Percentiles rank a stretch among this genome's conserved stretches.
These are phyloP conservation scores for Lentinula aciculospora DNA, from an alignment of 768 basidiomycete genomes.

Conservation along the genomic window DNA sequence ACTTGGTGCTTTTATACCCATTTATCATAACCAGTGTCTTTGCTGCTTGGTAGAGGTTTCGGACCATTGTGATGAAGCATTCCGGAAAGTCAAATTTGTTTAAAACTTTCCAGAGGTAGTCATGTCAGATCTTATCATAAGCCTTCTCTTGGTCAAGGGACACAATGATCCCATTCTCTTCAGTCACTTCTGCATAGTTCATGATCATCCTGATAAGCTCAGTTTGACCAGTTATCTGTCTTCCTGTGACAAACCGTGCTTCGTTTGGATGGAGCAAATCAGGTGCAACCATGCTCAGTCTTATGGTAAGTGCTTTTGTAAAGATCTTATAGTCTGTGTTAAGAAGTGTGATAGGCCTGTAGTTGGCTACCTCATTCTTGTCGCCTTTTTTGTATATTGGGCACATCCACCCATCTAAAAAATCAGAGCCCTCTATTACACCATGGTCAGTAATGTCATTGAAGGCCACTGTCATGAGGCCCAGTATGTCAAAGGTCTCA, in stretches of 20 bases:
- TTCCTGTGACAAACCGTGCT: conserved; percentile 29
- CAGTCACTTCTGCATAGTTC: conserved; percentile 14
- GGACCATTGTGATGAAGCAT: conserved; percentile 21
- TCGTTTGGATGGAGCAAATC: conserved; percentile 27
- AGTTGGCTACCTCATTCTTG: conserved; percentile 22
- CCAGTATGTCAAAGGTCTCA: conserved; percentile 5
- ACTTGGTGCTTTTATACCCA: conserved; percentile 18
- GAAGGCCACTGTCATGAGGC: neutral
- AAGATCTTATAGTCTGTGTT: conserved; percentile 32
- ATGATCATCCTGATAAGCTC: conserved; percentile 20
- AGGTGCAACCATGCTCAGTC: conserved; percentile 12
- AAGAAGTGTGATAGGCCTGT: conserved; percentile 30
- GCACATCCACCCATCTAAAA: conserved; percentile 29
- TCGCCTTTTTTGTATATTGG: conserved; percentile 38
- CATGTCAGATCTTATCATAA: conserved; percentile 27
- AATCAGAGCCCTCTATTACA: conserved; percentile 4
- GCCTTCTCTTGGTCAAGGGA: too few relatives aligned
- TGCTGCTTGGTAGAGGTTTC: conserved; percentile 21
- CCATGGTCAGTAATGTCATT: conserved; percentile 24
- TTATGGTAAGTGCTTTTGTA: conserved; percentile 19
- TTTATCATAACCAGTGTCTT: conserved; percentile 28
- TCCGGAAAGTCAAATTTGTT: conserved; percentile 17
- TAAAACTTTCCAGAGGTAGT: conserved; percentile 23
- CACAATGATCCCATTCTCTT: conserved; percentile 21
- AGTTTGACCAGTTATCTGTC: conserved; percentile 26